Percentiles rank a stretch among this genome's conserved stretches.
Evolutionary conservation across 192 early-diverging fungal genomes (phyloP).

Genomic region (Glomus cerebriforme): DNA sequence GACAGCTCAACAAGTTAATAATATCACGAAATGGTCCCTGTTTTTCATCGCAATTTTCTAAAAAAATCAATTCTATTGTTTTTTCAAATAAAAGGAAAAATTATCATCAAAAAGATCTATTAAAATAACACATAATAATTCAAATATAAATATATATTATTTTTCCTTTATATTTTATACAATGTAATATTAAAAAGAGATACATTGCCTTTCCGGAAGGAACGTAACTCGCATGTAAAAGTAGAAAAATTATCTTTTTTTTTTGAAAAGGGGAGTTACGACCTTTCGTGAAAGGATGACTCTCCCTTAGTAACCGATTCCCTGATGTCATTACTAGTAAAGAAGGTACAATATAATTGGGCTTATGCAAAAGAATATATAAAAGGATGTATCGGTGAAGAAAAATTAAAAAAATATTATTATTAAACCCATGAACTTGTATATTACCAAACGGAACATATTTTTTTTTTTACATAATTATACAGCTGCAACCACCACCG

Average conservation of each 20-base stretch:
- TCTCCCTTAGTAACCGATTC: not conserved
- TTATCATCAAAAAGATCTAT: not conserved
- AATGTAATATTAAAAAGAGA: not conserved
- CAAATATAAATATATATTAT: not conserved
- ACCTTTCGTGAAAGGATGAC: not conserved
- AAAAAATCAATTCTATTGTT: not conserved
- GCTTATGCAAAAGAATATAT: not conserved
- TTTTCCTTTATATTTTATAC: not conserved
- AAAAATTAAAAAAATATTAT: not conserved
- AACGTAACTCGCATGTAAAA: not conserved
- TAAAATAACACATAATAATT: not conserved
- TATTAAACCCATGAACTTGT: not conserved
- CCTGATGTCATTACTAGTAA: not conserved
- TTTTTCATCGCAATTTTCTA: not conserved
- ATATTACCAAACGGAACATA: not conserved
- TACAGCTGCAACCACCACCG: slow-evolving; percentile 18
- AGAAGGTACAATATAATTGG: not conserved
- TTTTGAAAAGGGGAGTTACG: not conserved
- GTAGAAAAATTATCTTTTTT: not conserved
- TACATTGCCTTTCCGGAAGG: not conserved
- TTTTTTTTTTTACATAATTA: slow-evolving; percentile 27
- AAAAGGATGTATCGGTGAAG: not conserved
- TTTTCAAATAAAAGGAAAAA: not conserved
- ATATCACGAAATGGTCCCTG: too few species aligned
- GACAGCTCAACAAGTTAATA: too few species aligned